A percentile compares a stretch with the other conserved stretches of the same genome.
phyloP scores from a whole-genome alignment of 148 eudicot genomes.

The Fallopia convolvulus region DNA sequence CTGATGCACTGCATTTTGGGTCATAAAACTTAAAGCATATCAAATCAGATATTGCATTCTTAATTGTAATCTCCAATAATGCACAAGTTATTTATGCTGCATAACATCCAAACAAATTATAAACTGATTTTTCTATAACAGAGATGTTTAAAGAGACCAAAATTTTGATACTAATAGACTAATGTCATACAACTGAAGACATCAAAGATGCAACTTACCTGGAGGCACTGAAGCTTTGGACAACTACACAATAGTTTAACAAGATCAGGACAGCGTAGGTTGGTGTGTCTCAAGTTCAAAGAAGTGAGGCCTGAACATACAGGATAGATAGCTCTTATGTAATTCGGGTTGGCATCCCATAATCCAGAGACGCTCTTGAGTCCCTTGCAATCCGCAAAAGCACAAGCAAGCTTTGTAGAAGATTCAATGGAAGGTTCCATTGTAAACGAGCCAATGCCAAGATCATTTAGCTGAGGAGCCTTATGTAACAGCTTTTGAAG shows the following conservation, averaged over 20 bases:
- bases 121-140: too few relatives aligned
- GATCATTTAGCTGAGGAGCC: conserved; percentile 54
- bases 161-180: too few relatives aligned
- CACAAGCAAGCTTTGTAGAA: conserved; percentile 29
- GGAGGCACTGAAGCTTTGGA: conserved; percentile 65
- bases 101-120: too few relatives aligned
- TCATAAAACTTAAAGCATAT: too few relatives aligned
- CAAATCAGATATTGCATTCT: too few relatives aligned
- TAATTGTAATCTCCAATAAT: too few relatives aligned
- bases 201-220: conserved; percentile 35
- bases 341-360: conserved; percentile 45
- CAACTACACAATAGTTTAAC: conserved; percentile 55
- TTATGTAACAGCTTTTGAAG: conserved; percentile 45
- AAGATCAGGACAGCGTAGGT: conserved; percentile 45
- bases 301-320: conserved; percentile 50
- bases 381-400: conserved; percentile 42
- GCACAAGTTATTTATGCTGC: too few relatives aligned
- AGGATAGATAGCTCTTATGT: conserved; percentile 47
- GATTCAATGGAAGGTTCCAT: conserved; percentile 52
- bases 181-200: too few relatives aligned
- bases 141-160: too few relatives aligned
- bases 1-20: too few relatives aligned
- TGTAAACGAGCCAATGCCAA: conserved; percentile 66
- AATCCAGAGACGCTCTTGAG: conserved; percentile 54
- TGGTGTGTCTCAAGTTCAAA: conserved; percentile 62